phyloP scores from a whole-genome alignment of 2,329 filamentous ascomycete genomes.

The Coleophoma crateriformis region DNA sequence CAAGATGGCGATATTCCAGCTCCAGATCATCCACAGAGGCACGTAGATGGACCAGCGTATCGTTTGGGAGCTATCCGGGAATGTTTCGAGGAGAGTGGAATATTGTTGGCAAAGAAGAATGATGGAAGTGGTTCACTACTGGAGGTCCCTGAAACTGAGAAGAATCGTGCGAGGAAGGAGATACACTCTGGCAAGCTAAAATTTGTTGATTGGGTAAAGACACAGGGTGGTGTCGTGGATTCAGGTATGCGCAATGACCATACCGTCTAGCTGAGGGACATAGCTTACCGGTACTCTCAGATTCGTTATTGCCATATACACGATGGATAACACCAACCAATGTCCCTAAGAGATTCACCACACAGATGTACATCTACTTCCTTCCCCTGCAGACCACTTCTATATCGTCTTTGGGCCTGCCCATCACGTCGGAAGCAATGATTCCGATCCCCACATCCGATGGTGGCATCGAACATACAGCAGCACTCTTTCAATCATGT shows the following conservation, averaged over 20 bases:
- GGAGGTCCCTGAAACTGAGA: slow-evolving; percentile 50
- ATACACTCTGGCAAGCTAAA: slow-evolving; percentile 62
- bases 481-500: slow-evolving; percentile 71
- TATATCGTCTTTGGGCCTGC: slow-evolving; percentile 1
- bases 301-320: slow-evolving; percentile 68
- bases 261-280: too few relatives aligned
- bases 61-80: slow-evolving; percentile 82
- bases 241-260: slow-evolving; percentile 40
- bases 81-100: slow-evolving; percentile 92
- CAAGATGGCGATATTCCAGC: slow-evolving; percentile 63
- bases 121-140: slow-evolving; percentile 49
- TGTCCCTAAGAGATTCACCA: slow-evolving; percentile 75
- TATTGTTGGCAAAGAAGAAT: slow-evolving; percentile 53
- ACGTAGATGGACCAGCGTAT: slow-evolving; percentile 69
- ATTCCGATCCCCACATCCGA: slow-evolving; percentile 60
- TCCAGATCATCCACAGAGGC: slow-evolving; percentile 45
- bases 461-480: slow-evolving; percentile 60
- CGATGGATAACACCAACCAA: slow-evolving; percentile 82
- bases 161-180: slow-evolving; percentile 59
- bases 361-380: slow-evolving; percentile 96
- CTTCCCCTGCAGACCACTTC: slow-evolving; percentile 49
- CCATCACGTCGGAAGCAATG: slow-evolving; percentile 18
- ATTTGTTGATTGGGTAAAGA: slow-evolving; percentile 61
- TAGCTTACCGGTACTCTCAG: too few relatives aligned
- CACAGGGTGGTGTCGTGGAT: slow-evolving; percentile 57